Evolutionary conservation across 345 rosid genomes (phyloP).

Genomic region (Pistacia atlantica): DNA sequence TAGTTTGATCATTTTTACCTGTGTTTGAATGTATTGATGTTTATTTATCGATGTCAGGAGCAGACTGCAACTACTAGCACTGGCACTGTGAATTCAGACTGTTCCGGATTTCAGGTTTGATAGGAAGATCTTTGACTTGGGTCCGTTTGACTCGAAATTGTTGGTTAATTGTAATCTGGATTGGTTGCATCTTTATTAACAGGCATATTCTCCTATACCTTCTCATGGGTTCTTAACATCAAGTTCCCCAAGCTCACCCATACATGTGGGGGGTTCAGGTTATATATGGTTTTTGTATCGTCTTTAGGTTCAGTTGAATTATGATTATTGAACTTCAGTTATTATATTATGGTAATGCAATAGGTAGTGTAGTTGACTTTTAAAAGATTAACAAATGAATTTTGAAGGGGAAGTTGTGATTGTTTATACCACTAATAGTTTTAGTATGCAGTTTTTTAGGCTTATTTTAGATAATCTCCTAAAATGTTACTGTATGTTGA

Average conservation of each 20-base stretch:
- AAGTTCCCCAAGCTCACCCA: conserved; percentile 93
- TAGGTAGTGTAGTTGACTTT: not conserved
- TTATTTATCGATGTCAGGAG: conserved; percentile 53
- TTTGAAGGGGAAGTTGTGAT: not conserved
- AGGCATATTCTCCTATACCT: conserved; percentile 88
- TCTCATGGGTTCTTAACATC: conserved; percentile 95
- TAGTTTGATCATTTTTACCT: not conserved
- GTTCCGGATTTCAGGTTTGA: conserved; percentile 95
- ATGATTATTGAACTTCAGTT: too few relatives aligned
- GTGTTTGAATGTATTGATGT: not conserved
- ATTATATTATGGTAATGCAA: not conserved
- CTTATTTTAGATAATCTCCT: not conserved
- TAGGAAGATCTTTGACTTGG: conserved; percentile 12
- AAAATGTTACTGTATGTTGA: not conserved
- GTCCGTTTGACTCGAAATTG: conserved; percentile 16
- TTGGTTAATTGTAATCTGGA: conserved; percentile 20
- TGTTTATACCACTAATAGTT: not conserved
- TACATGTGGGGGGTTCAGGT: conserved; percentile 99
- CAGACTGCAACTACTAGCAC: conserved; percentile 58
- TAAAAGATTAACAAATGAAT: not conserved
- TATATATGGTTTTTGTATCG: conserved; percentile 27
- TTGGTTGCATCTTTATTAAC: conserved; percentile 27
- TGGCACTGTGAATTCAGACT: conserved; percentile 74
- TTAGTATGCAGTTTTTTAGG: not conserved
- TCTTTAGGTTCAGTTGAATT: not conserved